Evolutionary conservation across 2,329 filamentous ascomycete genomes (phyloP).

Genomic region (Cladophialophora carrionii): DNA sequence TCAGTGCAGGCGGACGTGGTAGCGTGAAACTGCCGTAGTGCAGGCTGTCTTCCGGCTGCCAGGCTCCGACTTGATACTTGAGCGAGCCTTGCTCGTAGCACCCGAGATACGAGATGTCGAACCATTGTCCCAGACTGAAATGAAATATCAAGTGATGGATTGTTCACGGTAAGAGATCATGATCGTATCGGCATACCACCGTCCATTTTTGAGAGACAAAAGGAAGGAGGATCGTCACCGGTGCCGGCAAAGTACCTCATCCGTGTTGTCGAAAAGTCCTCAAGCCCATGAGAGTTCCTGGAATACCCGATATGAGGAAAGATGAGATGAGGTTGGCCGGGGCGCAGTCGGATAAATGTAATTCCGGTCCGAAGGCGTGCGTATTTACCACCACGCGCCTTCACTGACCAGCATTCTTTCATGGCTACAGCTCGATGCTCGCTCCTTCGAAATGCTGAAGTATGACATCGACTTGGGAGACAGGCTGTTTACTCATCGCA

Average conservation of each 20-base stretch:
- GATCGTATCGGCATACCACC: not conserved
- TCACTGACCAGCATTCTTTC: not conserved
- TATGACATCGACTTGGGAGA: conserved; percentile 17
- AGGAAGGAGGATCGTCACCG: not conserved
- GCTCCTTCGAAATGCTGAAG: conserved; percentile 14
- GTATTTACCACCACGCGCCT: not conserved
- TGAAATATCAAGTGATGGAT: not conserved
- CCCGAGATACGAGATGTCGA: conserved; percentile 5
- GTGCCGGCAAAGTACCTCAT: conserved; percentile 2
- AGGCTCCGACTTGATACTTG: not conserved
- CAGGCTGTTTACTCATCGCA: conserved; percentile 18
- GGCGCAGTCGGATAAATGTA: not conserved
- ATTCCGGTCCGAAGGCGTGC: not conserved
- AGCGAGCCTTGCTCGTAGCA: conserved; percentile 11
- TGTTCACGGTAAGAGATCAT: not conserved
- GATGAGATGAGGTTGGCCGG: not conserved
- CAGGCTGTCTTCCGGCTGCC: not conserved
- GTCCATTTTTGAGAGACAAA: not conserved
- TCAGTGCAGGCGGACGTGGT: conserved; percentile 48
- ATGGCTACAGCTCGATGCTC: not conserved
- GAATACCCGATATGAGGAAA: conserved; percentile 2
- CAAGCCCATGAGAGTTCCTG: not conserved
- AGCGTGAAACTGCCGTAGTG: conserved; percentile 25
- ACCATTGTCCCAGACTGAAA: conserved; percentile 13
- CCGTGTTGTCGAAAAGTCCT: not conserved